Base-by-base conservation (phyloP, 2,329 filamentous ascomycete genomes). In the Aureobasidium sp. region DNA sequence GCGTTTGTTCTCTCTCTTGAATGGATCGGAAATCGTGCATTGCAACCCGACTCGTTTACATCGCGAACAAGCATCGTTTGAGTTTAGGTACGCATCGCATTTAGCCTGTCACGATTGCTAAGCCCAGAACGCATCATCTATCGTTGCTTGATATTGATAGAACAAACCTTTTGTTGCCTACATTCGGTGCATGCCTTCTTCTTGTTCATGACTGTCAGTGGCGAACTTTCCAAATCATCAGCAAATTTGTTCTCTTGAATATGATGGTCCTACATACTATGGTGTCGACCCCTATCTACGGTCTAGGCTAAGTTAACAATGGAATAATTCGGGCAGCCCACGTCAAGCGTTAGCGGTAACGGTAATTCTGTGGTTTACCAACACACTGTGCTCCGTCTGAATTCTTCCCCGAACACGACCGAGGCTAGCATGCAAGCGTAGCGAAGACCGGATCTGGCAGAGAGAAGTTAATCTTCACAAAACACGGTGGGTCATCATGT, bases 161-260 rank as follows among this genome's bases (percentile, higher is more conserved):
- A 15, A 27, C 53, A n/a, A 57, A 57, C 53, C 53, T 57, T 57
- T n/a, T 57, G 53, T n/a, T 57, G 53, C 20, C 53, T 46, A 36
- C 53, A 57, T 37, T 46, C 53, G n/a, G 53, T 57, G 26, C 53
- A 57, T n/a, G 53, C 53, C 53, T 57, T 57, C 41, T 57, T 57
- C 53, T 47, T 57, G 15, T 47, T 27, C 20, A 20, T 47, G 10
- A 9, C 17, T 26, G n/a, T 5, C 12, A 17, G n/a, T n/a, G 36
- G 29, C 34, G 17, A 6, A 37, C 39, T 39, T 53, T 12, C 3
- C 26, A 41, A 8, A 26, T 20, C 9, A 36, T 46, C n/a, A 57
- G 13, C 10, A 4, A 26, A 43, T 36, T 29, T 10, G 12, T 17
- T 29, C n/a, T n/a, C 15, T 37, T 13, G 9, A 8, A 32, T 32